Base-by-base conservation (phyloP, 768 basidiomycete species). In the Vishniacozyma victoriae region DNA sequence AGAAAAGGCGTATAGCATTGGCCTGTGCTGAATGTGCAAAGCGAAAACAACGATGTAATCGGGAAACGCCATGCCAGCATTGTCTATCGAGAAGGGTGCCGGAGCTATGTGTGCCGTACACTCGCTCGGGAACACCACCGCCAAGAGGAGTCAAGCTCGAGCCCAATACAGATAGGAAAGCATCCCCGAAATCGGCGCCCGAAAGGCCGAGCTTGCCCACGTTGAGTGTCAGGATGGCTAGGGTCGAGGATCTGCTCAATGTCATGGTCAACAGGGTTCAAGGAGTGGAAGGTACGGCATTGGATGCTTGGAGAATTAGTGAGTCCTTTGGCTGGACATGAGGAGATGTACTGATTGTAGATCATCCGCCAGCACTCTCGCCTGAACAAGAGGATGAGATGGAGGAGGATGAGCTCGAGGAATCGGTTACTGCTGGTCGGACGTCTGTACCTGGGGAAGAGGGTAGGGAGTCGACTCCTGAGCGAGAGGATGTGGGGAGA, bases 11-110 rank as follows among this genome's bases (percentile, higher is more conserved):
- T 26, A 52, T 68, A 9, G 70, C 70, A 13, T 47, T 69, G 22
- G 54, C 54, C 16, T 71, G 70, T 48, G 66, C 65, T 2, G 65
- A 71, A 41, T 72, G 68, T 42, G 65, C 70, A 33, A 9, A 31
- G 41, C 54, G 54, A 33, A 58, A 46, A 15, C 42, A 14, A 18
- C 52, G 69, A 62, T 72, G 70, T 36, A 68, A 72, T 46, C 50
- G 70, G 23, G 63, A 72, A 40, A 62, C 65, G 19, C 70, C 70
- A 6, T 72, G 70, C 58, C 64, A 72, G 46, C 68, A 72, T 49
- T 72, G 70, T 64, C 18, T 26, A 55, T 57, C 62, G 23, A 51
- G 62, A 23, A 61, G 69, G 47, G 67, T 71, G 3, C 70, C 70
- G 9, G 70, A 71, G 38, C 55, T 69, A 35, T 71, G 70, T 42